Conservation (phyloP, 2,329 filamentous ascomycete species). For the Chrysosporium queenslandicum region DNA sequence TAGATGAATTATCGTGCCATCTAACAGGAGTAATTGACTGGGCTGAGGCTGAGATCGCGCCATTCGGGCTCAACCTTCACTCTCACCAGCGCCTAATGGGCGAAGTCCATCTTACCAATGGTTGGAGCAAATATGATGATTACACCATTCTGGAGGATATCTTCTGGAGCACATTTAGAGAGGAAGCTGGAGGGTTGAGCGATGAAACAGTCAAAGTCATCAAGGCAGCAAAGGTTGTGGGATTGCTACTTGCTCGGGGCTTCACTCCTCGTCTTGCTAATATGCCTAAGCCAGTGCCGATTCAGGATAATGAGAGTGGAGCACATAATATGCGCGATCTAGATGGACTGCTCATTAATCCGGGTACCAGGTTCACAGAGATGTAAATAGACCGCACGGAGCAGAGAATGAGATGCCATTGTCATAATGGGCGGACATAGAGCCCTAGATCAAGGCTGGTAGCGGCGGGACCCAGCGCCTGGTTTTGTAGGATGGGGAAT, state of each 20-base stretch:
- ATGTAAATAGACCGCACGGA: too few species aligned
- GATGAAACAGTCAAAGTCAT: constrained; percentile 23
- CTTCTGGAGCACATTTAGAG: constrained; percentile 30
- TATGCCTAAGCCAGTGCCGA: constrained; percentile 28
- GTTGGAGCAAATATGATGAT: constrained; percentile 30
- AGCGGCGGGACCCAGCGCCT: too few species aligned
- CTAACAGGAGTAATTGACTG: constrained; percentile 37
- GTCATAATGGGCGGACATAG: too few species aligned
- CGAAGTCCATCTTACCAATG: constrained; percentile 30
- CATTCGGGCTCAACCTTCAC: constrained; percentile 35
- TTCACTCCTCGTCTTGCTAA: constrained; percentile 35
- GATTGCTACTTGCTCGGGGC: constrained; percentile 29
- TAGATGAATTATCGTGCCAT: constrained; percentile 30
- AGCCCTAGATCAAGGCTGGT: too few species aligned
- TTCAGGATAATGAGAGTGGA: constrained; percentile 31
- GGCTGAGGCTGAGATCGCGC: constrained; percentile 33
- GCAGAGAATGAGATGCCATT: too few species aligned
- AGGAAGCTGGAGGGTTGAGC: constrained; percentile 25
- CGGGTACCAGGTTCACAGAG: constrained; percentile 28
- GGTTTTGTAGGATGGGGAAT: too few species aligned
- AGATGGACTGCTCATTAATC: constrained; percentile 33
- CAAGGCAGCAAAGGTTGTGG: constrained; percentile 27
- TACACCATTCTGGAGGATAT: constrained; percentile 19
- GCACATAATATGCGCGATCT: constrained; percentile 33
- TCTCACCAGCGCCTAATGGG: constrained; percentile 29